Evolutionary conservation across 306 rosid species (phyloP), one percentile per base, ranked within the genome.

Genomic region (Amphicarpaea edgeworthii): DNA sequence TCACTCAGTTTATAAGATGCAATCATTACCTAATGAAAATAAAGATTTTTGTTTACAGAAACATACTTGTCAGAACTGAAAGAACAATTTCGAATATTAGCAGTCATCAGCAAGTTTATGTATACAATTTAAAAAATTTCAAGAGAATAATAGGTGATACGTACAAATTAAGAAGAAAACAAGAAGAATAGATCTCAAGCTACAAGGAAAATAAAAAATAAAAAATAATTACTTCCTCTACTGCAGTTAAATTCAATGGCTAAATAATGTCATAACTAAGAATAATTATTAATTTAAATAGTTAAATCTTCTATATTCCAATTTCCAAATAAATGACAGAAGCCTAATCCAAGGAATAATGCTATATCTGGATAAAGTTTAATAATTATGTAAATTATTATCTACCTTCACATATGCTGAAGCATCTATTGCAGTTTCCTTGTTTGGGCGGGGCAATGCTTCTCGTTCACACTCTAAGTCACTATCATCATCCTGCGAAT

Each of bases 401-500:
- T 43, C 43, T 28, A 89, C 98, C 96, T 93, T 83, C 60, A 85
- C 93, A 64, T 84, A 91, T 38, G 97, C 97, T 40, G 90, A 82
- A 81, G 91, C 91, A 87, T 89, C 91, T 28, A 64, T 34, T 46
- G 68, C 79, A 77, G 86, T 73, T 67, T 93, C 91, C 32, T 34
- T 40, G 67, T 60, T 79, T 40, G 84, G 69, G 20, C 78, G 16
- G 72, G 97, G 93, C 43, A 59, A 37, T 50, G 83, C 82, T 84
- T 93, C 92, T 65, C 83, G 58, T 55, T 91, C 96, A 87, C 67
- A 82, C 51, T 93, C 97, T 40, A 89, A 47, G 68, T 93, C 98
- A 67, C 98, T 91, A 26, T 93, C 93, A 88, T 87, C 92, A 73
- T 91, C 93, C 97, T 89, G 86, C 76, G 41, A 83, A 34, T 57